These are phyloP conservation scores for Desmodesmus armatus DNA, from an alignment of 139 green algal species.

Conservation along the genomic window DNA sequence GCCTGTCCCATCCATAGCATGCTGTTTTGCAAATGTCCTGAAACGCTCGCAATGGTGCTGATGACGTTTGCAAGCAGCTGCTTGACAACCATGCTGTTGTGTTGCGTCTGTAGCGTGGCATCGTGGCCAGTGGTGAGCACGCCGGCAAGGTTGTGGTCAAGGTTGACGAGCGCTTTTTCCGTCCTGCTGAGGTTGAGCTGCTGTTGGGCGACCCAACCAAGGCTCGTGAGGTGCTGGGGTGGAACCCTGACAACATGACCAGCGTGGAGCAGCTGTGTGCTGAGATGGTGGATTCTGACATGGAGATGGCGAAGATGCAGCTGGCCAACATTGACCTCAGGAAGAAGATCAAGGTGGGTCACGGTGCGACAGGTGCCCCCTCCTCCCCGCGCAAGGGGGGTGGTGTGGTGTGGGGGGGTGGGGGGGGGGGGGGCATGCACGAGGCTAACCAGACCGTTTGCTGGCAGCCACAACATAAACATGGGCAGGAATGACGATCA, in stretches of 20 bases:
- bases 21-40: too few species aligned
- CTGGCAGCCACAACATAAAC: too few species aligned
- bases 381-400: not conserved
- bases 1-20: too few species aligned
- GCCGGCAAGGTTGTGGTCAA: slow-evolving; percentile 54
- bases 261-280: slow-evolving; percentile 67
- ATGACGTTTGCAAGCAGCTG: too few species aligned
- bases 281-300: slow-evolving; percentile 82
- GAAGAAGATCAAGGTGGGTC: slow-evolving; percentile 39
- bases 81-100: too few species aligned
- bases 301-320: slow-evolving; percentile 54
- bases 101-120: not conserved
- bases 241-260: slow-evolving; percentile 62
- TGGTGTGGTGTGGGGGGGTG: too few species aligned
- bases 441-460: too few species aligned
- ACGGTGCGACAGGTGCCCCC: not conserved
- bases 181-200: slow-evolving; percentile 81
- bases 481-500: too few species aligned
- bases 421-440: too few species aligned
- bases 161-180: slow-evolving; percentile 74
- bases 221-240: slow-evolving; percentile 66
- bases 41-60: too few species aligned
- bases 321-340: slow-evolving; percentile 41
- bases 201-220: slow-evolving; percentile 77
- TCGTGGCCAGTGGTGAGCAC: slow-evolving; percentile 40